Percentiles rank a stretch among this genome's conserved stretches.
These are phyloP conservation scores for Pseudogymnoascus sp. DNA, from an alignment of 2,329 filamentous ascomycete genomes.

Conservation along the genomic window DNA sequence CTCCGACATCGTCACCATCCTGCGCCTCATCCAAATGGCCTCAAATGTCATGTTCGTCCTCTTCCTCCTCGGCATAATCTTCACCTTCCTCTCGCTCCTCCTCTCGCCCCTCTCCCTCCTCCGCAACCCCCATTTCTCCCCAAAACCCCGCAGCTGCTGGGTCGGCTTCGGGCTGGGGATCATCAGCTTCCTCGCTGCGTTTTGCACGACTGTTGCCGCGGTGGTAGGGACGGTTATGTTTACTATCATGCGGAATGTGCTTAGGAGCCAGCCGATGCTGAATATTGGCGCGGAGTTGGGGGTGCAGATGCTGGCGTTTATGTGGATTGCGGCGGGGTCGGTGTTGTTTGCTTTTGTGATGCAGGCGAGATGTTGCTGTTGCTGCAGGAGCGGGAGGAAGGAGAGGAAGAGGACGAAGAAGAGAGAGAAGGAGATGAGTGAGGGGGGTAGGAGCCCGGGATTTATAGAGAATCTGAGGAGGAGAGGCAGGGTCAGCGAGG, in stretches of 20 bases:
- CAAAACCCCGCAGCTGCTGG: slow-evolving; percentile 40
- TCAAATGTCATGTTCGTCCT: slow-evolving; percentile 85
- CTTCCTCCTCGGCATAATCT: slow-evolving; percentile 64
- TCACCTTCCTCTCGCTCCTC: slow-evolving; percentile 68
- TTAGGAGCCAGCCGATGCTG: slow-evolving; percentile 62
- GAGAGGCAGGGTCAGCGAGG: neutral
- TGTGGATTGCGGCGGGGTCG: slow-evolving; percentile 73
- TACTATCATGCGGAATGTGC: slow-evolving; percentile 69
- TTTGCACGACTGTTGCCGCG: slow-evolving; percentile 62
- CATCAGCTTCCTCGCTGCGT: slow-evolving; percentile 57
- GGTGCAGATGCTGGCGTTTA: slow-evolving; percentile 70
- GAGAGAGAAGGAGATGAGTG: neutral
- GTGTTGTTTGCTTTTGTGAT: slow-evolving; percentile 63
- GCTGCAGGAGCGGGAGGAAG: neutral
- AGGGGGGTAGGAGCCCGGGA: neutral
- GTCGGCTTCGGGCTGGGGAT: slow-evolving; percentile 60
- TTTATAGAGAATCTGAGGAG: neutral
- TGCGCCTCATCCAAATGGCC: slow-evolving; percentile 64
- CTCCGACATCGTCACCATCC: slow-evolving; percentile 61
- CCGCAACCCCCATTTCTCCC: slow-evolving; percentile 1
- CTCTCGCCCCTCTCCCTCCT: slow-evolving; percentile 37
- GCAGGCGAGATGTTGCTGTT: slow-evolving; percentile 35
- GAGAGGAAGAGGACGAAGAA: neutral
- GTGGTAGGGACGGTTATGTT: slow-evolving; percentile 78
- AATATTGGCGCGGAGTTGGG: slow-evolving; percentile 69